phyloP scores from a whole-genome alignment of 2,329 filamentous ascomycete genomes.

The Penicillium palitans region DNA sequence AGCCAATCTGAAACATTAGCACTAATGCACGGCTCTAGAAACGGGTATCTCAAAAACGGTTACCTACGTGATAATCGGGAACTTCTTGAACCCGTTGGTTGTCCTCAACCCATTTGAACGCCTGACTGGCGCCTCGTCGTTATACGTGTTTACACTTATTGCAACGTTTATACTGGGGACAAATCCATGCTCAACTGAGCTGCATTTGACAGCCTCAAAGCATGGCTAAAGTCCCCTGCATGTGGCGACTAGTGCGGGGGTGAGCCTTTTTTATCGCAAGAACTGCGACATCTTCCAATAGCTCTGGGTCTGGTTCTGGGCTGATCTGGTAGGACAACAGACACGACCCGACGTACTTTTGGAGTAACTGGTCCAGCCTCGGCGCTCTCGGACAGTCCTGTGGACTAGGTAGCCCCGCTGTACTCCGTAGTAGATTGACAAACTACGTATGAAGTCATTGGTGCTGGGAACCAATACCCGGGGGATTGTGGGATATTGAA shows the following conservation, averaged over 20 bases:
- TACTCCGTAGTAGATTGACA: background rate
- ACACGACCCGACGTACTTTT: conserved; percentile 7
- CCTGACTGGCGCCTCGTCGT: background rate
- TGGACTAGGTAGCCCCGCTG: conserved; percentile 7
- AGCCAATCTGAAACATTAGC: conserved; percentile 14
- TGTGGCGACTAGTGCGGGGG: conserved; percentile 2
- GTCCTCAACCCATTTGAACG: background rate
- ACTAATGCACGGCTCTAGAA: conserved; percentile 14
- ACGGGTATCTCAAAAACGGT: conserved; percentile 1
- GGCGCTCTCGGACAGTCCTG: background rate
- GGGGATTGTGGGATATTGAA: background rate
- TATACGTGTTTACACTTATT: background rate
- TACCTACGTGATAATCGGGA: background rate
- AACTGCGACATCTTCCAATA: background rate
- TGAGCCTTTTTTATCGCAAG: background rate
- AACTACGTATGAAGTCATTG: conserved; percentile 1
- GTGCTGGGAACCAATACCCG: background rate
- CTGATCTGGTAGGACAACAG: background rate
- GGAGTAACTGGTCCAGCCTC: background rate
- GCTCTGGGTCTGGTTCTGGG: background rate
- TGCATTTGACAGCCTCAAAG: background rate
- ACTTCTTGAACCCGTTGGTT: background rate
- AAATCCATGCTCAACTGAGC: background rate
- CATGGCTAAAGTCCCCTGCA: conserved; percentile 2
- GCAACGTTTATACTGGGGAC: background rate